Evolutionary conservation across 768 basidiomycete species (phyloP).

Genomic region (Xerocomus potaroensis): DNA sequence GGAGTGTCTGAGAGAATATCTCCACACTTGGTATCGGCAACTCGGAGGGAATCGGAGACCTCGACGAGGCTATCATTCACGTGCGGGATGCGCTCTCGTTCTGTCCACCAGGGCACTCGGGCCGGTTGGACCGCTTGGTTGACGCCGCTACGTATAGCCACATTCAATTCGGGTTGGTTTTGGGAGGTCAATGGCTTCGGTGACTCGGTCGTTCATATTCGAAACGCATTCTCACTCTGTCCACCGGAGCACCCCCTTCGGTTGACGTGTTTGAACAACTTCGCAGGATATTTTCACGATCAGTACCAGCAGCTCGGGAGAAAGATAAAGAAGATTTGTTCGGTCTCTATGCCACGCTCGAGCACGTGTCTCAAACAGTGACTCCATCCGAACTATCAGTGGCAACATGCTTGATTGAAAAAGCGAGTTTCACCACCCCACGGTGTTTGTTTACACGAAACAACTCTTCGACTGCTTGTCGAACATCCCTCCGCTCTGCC

Average conservation of each 20-base stretch:
- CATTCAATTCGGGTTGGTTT: background rate
- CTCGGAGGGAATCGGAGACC: no score
- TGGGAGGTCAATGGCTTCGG: background rate
- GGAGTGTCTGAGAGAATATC: background rate
- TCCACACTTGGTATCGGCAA: no score
- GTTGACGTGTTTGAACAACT: background rate
- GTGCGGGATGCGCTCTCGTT: background rate
- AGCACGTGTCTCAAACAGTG: background rate
- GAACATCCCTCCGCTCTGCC: background rate
- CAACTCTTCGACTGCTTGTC: background rate
- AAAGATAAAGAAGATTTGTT: no score
- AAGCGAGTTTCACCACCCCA: background rate
- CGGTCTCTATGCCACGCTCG: background rate
- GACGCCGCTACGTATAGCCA: background rate
- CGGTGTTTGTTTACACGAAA: background rate
- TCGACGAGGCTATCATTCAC: background rate
- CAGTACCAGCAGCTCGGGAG: no score
- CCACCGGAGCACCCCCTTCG: background rate
- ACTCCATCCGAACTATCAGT: background rate
- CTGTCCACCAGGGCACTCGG: background rate
- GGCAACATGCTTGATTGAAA: background rate
- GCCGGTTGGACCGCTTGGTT: background rate
- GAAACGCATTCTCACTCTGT: background rate
- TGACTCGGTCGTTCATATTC: background rate
- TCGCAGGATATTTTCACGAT: background rate